Percentiles rank a stretch among this genome's conserved stretches.
Conservation (phyloP, 129 eudicot genomes). For the Centaurea solstitialis region DNA sequence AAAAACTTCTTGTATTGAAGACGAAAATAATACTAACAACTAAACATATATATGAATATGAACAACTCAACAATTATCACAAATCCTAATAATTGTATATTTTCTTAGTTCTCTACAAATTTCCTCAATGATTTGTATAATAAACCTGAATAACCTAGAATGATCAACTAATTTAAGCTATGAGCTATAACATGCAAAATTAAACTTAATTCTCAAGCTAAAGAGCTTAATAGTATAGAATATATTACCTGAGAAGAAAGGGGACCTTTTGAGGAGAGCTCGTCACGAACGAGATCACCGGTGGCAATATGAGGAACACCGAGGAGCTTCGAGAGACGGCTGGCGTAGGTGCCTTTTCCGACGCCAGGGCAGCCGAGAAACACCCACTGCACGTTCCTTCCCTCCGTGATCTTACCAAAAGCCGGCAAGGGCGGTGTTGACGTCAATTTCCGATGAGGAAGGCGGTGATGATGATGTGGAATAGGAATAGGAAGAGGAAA, state of each 20-base stretch:
- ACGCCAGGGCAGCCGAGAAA: slow-evolving; percentile 96
- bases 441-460: slow-evolving; percentile 12
- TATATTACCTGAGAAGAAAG: slow-evolving; percentile 62
- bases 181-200: not conserved
- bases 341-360: slow-evolving; percentile 93
- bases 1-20: not conserved
- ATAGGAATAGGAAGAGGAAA: slow-evolving; percentile 22
- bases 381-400: slow-evolving; percentile 79
- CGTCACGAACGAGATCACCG: slow-evolving; percentile 90
- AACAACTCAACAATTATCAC: not conserved
- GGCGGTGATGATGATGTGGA: slow-evolving; percentile 36
- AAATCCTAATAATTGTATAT: not conserved
- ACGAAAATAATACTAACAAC: not conserved
- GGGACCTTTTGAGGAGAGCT: slow-evolving; percentile 70
- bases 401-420: slow-evolving; percentile 14
- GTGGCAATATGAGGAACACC: slow-evolving; percentile 92
- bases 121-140: not conserved
- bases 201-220: not conserved
- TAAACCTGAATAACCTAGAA: not conserved
- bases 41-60: slow-evolving; percentile 1
- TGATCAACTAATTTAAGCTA: not conserved
- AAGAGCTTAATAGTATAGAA: not conserved
- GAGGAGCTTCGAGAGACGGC: slow-evolving; percentile 72
- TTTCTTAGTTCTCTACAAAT: not conserved
- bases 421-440: slow-evolving; percentile 20